Percentiles rank a stretch among this genome's conserved stretches.
phyloP scores from a whole-genome alignment of 1,139 yeast genomes.

The Schwanniomyces etchellsii region DNA sequence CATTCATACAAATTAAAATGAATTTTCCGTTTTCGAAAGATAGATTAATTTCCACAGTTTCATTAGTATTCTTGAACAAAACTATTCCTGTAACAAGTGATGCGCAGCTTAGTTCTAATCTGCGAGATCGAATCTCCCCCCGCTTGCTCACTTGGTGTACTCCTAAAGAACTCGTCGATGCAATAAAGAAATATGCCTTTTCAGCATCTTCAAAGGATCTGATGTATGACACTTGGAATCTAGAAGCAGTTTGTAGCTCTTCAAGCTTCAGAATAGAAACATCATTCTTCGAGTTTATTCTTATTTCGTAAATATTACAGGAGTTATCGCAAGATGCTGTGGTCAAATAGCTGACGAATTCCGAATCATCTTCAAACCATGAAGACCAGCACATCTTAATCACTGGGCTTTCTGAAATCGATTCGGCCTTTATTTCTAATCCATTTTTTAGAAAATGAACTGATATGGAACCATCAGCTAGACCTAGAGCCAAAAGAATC shows the following conservation, averaged over 20 bases:
- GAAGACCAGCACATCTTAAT: slow-evolving; percentile 19
- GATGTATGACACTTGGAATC: slow-evolving; percentile 6
- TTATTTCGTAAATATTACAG: slow-evolving; percentile 8
- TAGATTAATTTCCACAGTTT: slow-evolving; percentile 7
- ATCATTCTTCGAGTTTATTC: slow-evolving; percentile 4
- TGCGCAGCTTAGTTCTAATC: slow-evolving; percentile 1
- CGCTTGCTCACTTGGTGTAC: slow-evolving; percentile 3
- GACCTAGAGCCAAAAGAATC: slow-evolving; percentile 11
- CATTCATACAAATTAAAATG: slow-evolving; percentile 11
- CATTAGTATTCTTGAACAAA: background rate
- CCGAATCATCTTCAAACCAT: slow-evolving; percentile 10
- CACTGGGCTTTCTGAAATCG: slow-evolving; percentile 7
- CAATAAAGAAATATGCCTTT: slow-evolving; percentile 5
- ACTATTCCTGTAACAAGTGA: slow-evolving; percentile 6
- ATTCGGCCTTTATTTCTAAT: slow-evolving; percentile 5
- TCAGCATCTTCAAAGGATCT: slow-evolving; percentile 1
- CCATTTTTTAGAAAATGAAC: slow-evolving; percentile 15
- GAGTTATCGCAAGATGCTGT: slow-evolving; percentile 15
- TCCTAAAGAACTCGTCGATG: slow-evolving; percentile 7
- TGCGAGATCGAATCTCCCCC: slow-evolving; percentile 1
- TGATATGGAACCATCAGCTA: slow-evolving; percentile 13
- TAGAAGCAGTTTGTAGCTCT: slow-evolving; percentile 3
- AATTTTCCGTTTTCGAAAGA: slow-evolving; percentile 27
- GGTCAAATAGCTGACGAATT: slow-evolving; percentile 9
- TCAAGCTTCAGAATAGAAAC: background rate